Base-by-base conservation (phyloP, 345 rosid genomes). In the Gossypium turneri region DNA sequence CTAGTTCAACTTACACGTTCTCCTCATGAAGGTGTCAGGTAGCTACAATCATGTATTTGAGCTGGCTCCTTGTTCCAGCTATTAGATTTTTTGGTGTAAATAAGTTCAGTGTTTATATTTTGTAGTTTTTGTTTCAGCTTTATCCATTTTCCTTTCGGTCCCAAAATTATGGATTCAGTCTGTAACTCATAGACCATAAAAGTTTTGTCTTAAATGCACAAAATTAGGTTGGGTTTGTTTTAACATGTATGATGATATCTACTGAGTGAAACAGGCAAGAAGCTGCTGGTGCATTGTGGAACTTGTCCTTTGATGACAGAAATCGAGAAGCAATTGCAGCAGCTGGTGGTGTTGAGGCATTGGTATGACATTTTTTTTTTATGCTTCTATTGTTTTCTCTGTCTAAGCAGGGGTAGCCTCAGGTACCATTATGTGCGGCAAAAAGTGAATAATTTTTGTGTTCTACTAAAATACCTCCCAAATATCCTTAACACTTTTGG, bases 21-120 rank as follows among this genome's bases (percentile, higher is more conserved):
- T 24, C 91, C 86, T 67, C 90, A 94, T 78, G 98, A 94, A 84
- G 98, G 98, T 82, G 98, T 94, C 85, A 94, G 94, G 94, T 90
- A 84, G 25, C 9, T 73, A 24, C 47, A 65, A 48, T 44, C 16
- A 69, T 22, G 50, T 44, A 16, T 29, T 17, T 41, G 11, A 34
- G 76, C 38, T 52, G 20, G 60, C 72, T 74, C 38, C 47, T 69
- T 56, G 17, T 57, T 34, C 61, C 38, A 17, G 24, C 45, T 75
- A 48, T 16, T 48, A 5, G 47, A 72, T 47, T 69, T 69, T 72
- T 66, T 13, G 70, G 19, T 64, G 61, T 10, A 22, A 68, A 59
- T 63, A 34, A 43, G 63, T 62, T 47, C 2, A 34, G 13, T 75
- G 24, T 20, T 58, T 16, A 56, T 50, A 12, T 70, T 44, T 12